Base-by-base conservation (phyloP, 2,329 filamentous ascomycete species). In the Diaporthe longicolla region DNA sequence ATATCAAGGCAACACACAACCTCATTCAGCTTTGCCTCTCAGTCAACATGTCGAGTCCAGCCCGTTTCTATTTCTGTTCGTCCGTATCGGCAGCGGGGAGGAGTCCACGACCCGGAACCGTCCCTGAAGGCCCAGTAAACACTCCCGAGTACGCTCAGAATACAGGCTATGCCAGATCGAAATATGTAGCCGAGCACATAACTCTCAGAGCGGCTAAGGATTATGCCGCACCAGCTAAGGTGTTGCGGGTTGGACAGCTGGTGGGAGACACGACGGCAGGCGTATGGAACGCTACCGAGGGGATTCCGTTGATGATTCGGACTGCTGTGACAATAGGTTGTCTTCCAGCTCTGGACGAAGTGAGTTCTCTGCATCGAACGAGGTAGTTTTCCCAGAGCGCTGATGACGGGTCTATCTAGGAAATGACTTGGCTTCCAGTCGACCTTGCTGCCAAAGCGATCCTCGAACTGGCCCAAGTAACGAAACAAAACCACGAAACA, bases 1-100 rank as follows among this genome's bases (percentile, higher is more conserved):
- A 55, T 24, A 55, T 55, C 11, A 55, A 55, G 52, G 52, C 52
- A 15, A 55, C 52, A 24, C 52, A 55, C 52, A 55, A 55, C 29
- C 17, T 55, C 24, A 55, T 29, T 2, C 52, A 55, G 26, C 17
- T 55, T 15, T 55, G 52, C 15, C 52, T 55, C 17, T 55, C 52
- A 32, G 24, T 55, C 15, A 29, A 24, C 5, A 55, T 15, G 8
- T 15, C 52, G 24, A 6, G 29, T 29, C 26, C 52, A 32, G 52
- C 52, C 15, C 26, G 52, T 24, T 55, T 55, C 52, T 55, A 29
- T 32, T 55, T 55, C 17, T 55, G 52, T 24, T 55, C 52, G 26
- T 55, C 52, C 11, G 52, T 55, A 24, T 55, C 52, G 26, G 52
- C 52, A 3, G 52, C 52, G 11, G 24, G 13, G 13, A 26, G 24